Base-by-base conservation (phyloP, 345 rosid genomes). In the Moringa oleifera region DNA sequence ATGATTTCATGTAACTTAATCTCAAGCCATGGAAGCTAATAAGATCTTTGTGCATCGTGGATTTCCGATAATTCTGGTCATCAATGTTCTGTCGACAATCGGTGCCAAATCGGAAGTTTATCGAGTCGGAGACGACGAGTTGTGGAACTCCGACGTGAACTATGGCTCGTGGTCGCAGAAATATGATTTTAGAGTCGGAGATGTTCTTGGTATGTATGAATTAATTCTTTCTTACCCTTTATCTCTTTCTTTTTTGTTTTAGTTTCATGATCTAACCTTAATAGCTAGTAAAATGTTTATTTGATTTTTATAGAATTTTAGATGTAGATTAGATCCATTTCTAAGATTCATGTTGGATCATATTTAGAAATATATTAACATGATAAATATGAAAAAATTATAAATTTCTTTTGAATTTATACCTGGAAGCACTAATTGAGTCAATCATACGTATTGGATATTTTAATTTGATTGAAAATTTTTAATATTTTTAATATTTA, bases 141-240 rank as follows among this genome's bases (percentile, higher is more conserved):
- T 51, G 5, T 81, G 89, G 89, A 62, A 64, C 61, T 36, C 68
- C 0, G 77, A 68, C 31, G 58, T 54, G 0, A 57, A 81, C 55
- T 84, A 51, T 20, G 76, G 50, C 20, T 49, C 63, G 8, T 84
- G 89, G 89, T 69, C 82, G 16, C 53, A 41, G 45, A 66, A 73
- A 66, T 71, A 77, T 73, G 75, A 79, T 63, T 84, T 75, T 62
- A 84, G 64, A 52, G 58, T 68, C 20, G 81, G 86, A 24, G 89
- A 84, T 70, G 58, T 66, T 68, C 79, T 84, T 23, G 86, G 89
- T 84, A 66, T 17, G 64, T 9, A 20, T 18, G 23, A 31, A 21
- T 18, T 13, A 17, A n/a, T 51, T 7, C 20, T 36, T 2, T 19
- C 13, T 23, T 63, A 23, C 11, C 46, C 37, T 59, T 25, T 11